Evolutionary conservation across 805 yeast species (phyloP).

Genomic region (Metschnikowia proteae): DNA sequence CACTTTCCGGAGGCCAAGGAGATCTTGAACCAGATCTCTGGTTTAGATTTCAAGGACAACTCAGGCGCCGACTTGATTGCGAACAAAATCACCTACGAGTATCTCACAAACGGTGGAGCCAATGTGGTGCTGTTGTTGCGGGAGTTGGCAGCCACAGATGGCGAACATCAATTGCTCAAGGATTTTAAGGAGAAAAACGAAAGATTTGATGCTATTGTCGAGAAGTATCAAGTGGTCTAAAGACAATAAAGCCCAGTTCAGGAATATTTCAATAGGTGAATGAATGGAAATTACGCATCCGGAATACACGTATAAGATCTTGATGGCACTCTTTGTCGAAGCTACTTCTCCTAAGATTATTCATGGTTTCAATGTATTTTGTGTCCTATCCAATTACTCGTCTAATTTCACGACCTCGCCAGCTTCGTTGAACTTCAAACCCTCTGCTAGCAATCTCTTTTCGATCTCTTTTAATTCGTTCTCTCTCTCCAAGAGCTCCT

Average conservation of each 20-base stretch:
- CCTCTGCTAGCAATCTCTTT: conserved; percentile 59
- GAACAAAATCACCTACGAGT: conserved; percentile 60
- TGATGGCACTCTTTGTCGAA: neutral
- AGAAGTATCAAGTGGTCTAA: conserved; percentile 41
- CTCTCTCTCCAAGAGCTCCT: conserved; percentile 81
- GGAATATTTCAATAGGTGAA: neutral
- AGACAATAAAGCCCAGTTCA: neutral
- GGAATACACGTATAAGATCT: no score
- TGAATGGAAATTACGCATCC: neutral
- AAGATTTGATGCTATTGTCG: conserved; percentile 66
- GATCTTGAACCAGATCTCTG: conserved; percentile 41
- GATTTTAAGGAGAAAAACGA: conserved; percentile 60
- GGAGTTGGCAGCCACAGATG: conserved; percentile 45
- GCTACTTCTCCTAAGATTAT: neutral
- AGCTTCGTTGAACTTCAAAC: conserved; percentile 37
- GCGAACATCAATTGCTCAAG: conserved; percentile 53
- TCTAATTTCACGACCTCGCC: conserved; percentile 19
- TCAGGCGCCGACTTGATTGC: conserved; percentile 49
- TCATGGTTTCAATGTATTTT: neutral
- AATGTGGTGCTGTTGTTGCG: conserved; percentile 47
- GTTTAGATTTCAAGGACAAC: conserved; percentile 33
- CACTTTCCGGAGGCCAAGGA: conserved; percentile 82
- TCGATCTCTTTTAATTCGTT: conserved; percentile 80
- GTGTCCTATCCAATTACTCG: conserved; percentile 7
- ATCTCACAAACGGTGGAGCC: conserved; percentile 37